Evolutionary conservation across 2,329 filamentous ascomycete species (phyloP).

Genomic region (Fusarium liriodendri): DNA sequence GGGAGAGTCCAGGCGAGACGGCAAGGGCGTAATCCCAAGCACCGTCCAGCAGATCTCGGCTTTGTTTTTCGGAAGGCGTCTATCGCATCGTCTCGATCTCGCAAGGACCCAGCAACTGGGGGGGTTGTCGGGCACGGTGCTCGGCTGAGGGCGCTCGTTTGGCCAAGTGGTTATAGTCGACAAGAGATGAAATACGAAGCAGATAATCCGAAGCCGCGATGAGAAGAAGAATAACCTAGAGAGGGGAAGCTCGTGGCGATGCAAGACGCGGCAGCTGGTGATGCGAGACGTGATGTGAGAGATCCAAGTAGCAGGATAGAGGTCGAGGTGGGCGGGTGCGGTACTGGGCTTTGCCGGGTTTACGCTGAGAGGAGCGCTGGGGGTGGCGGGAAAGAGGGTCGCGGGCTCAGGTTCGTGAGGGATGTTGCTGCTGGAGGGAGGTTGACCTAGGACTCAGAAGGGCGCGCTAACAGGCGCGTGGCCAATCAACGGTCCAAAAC

Average conservation of each 20-base stretch:
- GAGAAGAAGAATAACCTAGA: slow-evolving; percentile 9
- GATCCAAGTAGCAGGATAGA: slow-evolving; percentile 37
- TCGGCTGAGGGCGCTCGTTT: slow-evolving; percentile 25
- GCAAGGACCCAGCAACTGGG: slow-evolving; percentile 29
- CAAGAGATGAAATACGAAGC: slow-evolving; percentile 20
- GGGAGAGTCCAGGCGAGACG: slow-evolving; percentile 34
- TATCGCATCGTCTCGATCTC: slow-evolving; percentile 46
- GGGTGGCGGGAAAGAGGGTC: slow-evolving; percentile 43
- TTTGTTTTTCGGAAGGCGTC: slow-evolving; percentile 31
- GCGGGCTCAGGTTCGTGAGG: slow-evolving; percentile 36
- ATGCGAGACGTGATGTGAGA: slow-evolving; percentile 36
- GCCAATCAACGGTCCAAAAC: slow-evolving; percentile 36
- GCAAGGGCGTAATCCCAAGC: slow-evolving; percentile 37
- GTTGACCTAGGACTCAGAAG: slow-evolving; percentile 39
- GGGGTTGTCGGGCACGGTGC: slow-evolving; percentile 23
- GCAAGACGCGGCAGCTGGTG: slow-evolving; percentile 33
- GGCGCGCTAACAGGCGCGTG: slow-evolving; percentile 37
- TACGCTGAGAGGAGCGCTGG: slow-evolving; percentile 32
- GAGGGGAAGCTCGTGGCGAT: slow-evolving; percentile 21
- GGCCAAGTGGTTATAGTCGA: slow-evolving; percentile 9
- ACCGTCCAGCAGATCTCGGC: slow-evolving; percentile 40
- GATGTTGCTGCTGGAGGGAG: slow-evolving; percentile 43
- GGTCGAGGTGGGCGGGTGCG: slow-evolving; percentile 35
- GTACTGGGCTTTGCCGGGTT: slow-evolving; percentile 28
- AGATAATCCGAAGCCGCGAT: slow-evolving; percentile 1